phyloP scores from a whole-genome alignment of 2,329 filamentous ascomycete species.

The Colletotrichum spaethianum region DNA sequence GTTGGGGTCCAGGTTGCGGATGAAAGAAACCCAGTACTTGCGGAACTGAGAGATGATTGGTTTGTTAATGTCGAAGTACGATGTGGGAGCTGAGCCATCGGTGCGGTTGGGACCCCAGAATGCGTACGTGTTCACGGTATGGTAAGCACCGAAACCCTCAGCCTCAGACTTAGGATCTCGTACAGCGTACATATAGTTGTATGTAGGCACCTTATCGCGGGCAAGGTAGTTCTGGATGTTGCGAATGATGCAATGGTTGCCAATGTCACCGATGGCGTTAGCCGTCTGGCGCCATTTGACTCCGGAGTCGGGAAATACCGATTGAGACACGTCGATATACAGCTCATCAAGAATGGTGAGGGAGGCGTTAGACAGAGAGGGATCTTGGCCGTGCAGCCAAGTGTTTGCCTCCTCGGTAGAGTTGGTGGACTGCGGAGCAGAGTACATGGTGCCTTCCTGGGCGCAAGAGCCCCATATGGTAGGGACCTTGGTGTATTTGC shows the following conservation, averaged over 20 bases:
- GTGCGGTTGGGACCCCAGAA: slow-evolving; percentile 77
- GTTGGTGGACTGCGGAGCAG: slow-evolving; percentile 48
- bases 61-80: slow-evolving; percentile 70
- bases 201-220: slow-evolving; percentile 58
- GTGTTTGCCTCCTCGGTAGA: slow-evolving; percentile 51
- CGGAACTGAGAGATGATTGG: slow-evolving; percentile 73
- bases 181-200: slow-evolving; percentile 81
- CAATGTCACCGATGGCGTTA: slow-evolving; percentile 53
- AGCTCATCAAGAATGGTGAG: slow-evolving; percentile 51
- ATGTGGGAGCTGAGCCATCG: slow-evolving; percentile 62
- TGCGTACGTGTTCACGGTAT: slow-evolving; percentile 76
- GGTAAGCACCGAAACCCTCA: slow-evolving; percentile 73
- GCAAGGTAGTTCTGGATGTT: slow-evolving; percentile 49
- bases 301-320: slow-evolving; percentile 49
- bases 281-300: slow-evolving; percentile 56
- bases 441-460: slow-evolving; percentile 56
- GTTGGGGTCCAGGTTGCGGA: slow-evolving; percentile 77
- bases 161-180: slow-evolving; percentile 68
- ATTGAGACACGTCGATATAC: slow-evolving; percentile 54
- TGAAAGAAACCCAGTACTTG: slow-evolving; percentile 82
- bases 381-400: slow-evolving; percentile 53
- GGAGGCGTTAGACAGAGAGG: slow-evolving; percentile 50
- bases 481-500: slow-evolving; percentile 68
- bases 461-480: slow-evolving; percentile 60
- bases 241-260: slow-evolving; percentile 54